These are phyloP conservation scores for Collybia sordida DNA, from an alignment of 768 basidiomycete genomes.

Conservation along the genomic window DNA sequence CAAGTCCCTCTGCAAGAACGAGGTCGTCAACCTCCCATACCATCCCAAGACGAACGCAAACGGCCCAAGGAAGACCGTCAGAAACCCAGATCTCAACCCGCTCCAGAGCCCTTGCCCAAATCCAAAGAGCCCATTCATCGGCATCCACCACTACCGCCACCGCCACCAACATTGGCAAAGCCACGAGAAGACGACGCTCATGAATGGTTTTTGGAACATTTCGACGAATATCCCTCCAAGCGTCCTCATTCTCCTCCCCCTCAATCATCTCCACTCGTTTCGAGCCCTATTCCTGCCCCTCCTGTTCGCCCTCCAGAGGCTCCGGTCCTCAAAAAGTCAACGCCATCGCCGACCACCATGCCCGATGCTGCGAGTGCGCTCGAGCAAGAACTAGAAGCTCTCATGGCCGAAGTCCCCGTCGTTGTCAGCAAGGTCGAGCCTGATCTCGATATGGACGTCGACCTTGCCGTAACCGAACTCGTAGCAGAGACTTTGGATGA, in stretches of 20 bases:
- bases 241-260: conserved; percentile 21
- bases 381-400: conserved; percentile 40
- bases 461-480: conserved; percentile 41
- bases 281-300: conserved; percentile 20
- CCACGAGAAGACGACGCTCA: conserved; percentile 52
- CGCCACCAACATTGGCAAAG: conserved; percentile 11
- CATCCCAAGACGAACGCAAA: conserved; percentile 1
- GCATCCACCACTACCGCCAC: conserved; percentile 3
- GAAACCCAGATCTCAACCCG: conserved; percentile 12
- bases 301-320: conserved; percentile 3
- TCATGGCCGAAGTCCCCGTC: conserved; percentile 19
- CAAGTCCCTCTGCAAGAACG: conserved; percentile 10
- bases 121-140: conserved; percentile 9
- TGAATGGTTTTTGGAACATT: conserved; percentile 61
- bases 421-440: conserved; percentile 30
- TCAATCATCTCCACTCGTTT: conserved; percentile 18
- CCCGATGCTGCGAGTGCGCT: conserved; percentile 38
- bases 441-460: conserved; percentile 40
- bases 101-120: conserved; percentile 1
- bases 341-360: conserved; percentile 20
- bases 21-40: conserved; percentile 6
- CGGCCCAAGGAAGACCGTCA: conserved; percentile 19
- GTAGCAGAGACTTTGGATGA: conserved; percentile 40
- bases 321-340: conserved; percentile 12
- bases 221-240: conserved; percentile 32